Conservation (phyloP, 306 rosid species). For the Acmispon strigosus region DNA sequence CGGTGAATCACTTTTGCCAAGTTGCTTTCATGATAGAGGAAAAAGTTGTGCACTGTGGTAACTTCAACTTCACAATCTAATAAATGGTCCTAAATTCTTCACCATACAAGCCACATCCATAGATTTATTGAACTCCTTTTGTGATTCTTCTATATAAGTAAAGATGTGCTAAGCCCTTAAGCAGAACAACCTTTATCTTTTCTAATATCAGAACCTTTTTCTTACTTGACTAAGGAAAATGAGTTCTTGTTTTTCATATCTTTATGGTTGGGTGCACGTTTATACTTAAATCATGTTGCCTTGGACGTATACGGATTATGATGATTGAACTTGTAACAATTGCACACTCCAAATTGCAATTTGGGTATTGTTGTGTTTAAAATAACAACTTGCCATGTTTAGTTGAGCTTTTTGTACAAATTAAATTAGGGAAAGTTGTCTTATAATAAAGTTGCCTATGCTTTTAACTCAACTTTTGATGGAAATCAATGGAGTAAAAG, state of each 20-base stretch:
- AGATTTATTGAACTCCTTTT: too few species aligned
- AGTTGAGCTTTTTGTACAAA: not conserved
- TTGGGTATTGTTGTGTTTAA: not conserved
- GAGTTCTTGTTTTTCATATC: not conserved
- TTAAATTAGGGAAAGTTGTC: not conserved
- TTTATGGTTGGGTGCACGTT: not conserved
- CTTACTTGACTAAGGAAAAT: not conserved
- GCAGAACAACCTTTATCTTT: not conserved
- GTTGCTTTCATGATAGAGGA: not conserved
- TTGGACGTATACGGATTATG: not conserved
- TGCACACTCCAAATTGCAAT: not conserved
- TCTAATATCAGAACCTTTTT: not conserved
- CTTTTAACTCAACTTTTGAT: not conserved
- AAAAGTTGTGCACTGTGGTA: not conserved
- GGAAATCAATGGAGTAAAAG: not conserved
- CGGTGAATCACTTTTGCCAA: not conserved
- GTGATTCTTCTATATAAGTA: too few species aligned
- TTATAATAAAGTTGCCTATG: not conserved
- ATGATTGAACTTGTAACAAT: slow-evolving; percentile 8
- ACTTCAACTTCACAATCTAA: not conserved
- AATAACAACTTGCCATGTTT: slow-evolving; percentile 3
- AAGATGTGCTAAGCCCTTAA: not conserved
- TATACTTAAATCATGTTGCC: not conserved
- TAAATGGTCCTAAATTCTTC: not conserved
- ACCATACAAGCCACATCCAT: too few species aligned